These are phyloP conservation scores for Metschnikowia cerradonensis DNA, from an alignment of 805 yeast genomes.

Conservation along the genomic window DNA sequence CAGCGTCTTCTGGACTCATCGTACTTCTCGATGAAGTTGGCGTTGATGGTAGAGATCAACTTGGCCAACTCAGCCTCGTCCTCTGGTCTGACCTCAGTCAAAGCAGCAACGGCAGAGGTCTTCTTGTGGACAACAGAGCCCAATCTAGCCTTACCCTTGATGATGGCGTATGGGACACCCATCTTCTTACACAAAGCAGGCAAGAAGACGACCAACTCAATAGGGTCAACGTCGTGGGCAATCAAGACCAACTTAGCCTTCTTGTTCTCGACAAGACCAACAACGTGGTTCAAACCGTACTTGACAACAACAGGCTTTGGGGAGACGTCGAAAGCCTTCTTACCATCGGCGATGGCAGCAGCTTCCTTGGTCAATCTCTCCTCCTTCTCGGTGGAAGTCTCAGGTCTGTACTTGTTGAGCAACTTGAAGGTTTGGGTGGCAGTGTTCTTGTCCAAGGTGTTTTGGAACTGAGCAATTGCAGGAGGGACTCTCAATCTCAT, in stretches of 20 bases:
- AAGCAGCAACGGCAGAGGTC: constrained; percentile 95
- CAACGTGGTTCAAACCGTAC: constrained; percentile 99
- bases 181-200: constrained; percentile 99
- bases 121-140: constrained; percentile 97
- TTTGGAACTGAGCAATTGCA: constrained; percentile 93
- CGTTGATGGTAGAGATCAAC: constrained; percentile 86
- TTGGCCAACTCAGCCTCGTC: constrained; percentile 94
- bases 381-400: constrained; percentile 95
- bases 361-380: constrained; percentile 99
- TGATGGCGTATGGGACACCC: constrained; percentile 99
- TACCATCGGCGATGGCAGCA: constrained; percentile 97
- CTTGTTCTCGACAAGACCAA: constrained; percentile 95
- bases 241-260: constrained; percentile 95
- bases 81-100: constrained; percentile 91
- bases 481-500: constrained; percentile 99
- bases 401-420: constrained; percentile 99
- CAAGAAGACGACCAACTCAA: constrained; percentile 92
- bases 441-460: constrained; percentile 97
- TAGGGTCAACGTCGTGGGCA: constrained; percentile 99
- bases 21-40: constrained; percentile 90
- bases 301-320: constrained; percentile 95
- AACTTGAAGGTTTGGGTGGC: constrained; percentile 96
- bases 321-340: constrained; percentile 93
- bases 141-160: constrained; percentile 98
- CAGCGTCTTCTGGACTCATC: constrained; percentile 97